phyloP scores from a whole-genome alignment of 352 stramenopile species.

The Phytophthora hybrid region DNA sequence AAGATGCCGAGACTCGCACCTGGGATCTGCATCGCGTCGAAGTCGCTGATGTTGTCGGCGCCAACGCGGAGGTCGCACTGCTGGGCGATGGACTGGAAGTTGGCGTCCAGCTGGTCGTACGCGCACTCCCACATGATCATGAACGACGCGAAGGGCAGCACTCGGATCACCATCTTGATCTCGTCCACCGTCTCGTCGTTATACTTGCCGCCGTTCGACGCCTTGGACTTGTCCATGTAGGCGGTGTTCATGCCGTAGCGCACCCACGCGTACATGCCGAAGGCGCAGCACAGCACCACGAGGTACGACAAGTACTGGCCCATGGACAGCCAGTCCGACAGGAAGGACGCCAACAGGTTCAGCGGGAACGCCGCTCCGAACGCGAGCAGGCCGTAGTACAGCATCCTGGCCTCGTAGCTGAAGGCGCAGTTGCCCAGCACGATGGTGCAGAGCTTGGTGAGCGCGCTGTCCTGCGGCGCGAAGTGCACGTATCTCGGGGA shows the following conservation, averaged over 20 bases:
- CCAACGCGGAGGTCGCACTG: conserved; percentile 80
- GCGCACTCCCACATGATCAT: conserved; percentile 92
- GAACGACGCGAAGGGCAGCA: conserved; percentile 89
- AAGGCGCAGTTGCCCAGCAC: conserved; percentile 81
- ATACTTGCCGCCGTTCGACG: conserved; percentile 79
- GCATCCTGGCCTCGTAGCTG: conserved; percentile 80
- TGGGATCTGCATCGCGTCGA: conserved; percentile 61
- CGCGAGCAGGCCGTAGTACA: conserved; percentile 79
- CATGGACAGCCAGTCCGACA: conserved; percentile 20
- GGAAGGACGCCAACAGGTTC: conserved; percentile 82
- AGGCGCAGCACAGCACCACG: conserved; percentile 67
- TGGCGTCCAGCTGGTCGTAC: conserved; percentile 88
- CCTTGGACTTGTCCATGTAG: conserved; percentile 89
- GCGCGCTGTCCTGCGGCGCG: conserved; percentile 71
- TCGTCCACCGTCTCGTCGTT: conserved; percentile 88
- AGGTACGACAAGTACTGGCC: conserved; percentile 83
- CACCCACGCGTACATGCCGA: conserved; percentile 88
- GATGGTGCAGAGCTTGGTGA: conserved; percentile 80
- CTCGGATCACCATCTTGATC: conserved; percentile 87
- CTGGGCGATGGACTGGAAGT: conserved; percentile 90
- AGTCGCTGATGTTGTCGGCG: conserved; percentile 39
- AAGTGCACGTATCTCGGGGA: conserved; percentile 80
- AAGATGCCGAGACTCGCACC: conserved; percentile 87
- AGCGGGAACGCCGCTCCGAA: conserved; percentile 71
- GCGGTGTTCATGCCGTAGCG: conserved; percentile 82